phyloP scores from a whole-genome alignment of 768 basidiomycete genomes.

The Ramaria sp. region DNA sequence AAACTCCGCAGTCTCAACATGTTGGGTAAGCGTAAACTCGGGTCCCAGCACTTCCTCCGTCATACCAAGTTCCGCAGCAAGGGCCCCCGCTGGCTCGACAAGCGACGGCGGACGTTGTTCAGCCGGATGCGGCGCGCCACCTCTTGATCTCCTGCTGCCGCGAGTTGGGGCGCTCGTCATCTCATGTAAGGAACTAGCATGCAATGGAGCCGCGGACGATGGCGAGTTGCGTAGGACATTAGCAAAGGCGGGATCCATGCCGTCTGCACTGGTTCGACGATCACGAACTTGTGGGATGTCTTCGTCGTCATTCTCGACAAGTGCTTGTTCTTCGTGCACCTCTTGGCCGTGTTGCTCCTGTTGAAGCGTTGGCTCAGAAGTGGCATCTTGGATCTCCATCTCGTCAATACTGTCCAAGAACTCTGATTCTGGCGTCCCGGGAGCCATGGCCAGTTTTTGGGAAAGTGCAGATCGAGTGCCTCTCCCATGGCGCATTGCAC shows the following conservation, averaged over 20 bases:
- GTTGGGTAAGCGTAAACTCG: conserved; percentile 2
- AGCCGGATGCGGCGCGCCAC: conserved; percentile 53
- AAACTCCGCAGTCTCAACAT: conserved; percentile 43
- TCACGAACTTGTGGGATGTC: background rate
- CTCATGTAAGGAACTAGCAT: conserved; percentile 46
- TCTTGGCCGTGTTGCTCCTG: conserved; percentile 22
- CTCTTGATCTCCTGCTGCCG: conserved; percentile 40
- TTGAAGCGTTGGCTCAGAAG: conserved; percentile 12
- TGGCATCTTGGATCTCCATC: background rate
- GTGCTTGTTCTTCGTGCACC: conserved; percentile 13
- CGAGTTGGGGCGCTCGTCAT: background rate
- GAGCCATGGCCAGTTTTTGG: conserved; percentile 51
- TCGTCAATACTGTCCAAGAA: conserved; percentile 28
- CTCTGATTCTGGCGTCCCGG: conserved; percentile 41
- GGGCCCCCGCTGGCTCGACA: conserved; percentile 60
- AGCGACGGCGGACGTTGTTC: conserved; percentile 62
- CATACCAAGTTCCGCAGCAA: conserved; percentile 50
- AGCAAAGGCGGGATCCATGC: conserved; percentile 82
- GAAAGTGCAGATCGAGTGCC: conserved; percentile 40
- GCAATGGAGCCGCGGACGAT: conserved; percentile 30
- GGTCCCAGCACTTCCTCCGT: conserved; percentile 28
- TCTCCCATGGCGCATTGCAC: conserved; percentile 17
- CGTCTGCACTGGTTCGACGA: conserved; percentile 57
- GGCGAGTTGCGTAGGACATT: conserved; percentile 57
- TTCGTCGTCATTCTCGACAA: background rate